Evolutionary conservation across 495 filamentous ascomycete species (phyloP).

Genomic region (Penicillium antarcticum): DNA sequence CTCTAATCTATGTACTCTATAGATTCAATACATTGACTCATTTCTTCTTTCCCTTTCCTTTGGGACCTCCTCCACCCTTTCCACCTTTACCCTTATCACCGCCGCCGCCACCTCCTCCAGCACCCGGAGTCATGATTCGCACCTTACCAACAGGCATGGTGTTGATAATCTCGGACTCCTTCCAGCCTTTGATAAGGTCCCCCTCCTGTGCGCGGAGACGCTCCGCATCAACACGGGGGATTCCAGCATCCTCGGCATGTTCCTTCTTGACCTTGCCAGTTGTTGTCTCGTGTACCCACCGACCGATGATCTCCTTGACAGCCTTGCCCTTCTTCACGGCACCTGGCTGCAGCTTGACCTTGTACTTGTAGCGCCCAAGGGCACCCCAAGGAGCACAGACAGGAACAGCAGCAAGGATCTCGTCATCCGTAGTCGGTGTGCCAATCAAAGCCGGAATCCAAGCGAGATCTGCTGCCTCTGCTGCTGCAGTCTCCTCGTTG

Average conservation of each 20-base stretch:
- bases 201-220: constrained; percentile 77
- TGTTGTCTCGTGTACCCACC: constrained; percentile 61
- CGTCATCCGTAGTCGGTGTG: constrained; percentile 73
- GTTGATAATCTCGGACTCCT: constrained; percentile 78
- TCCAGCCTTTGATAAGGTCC: constrained; percentile 76
- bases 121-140: constrained; percentile 64
- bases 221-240: constrained; percentile 64
- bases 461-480: constrained; percentile 46
- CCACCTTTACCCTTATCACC: constrained; percentile 45
- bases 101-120: constrained; percentile 39
- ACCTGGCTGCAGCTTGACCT: constrained; percentile 89
- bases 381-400: constrained; percentile 89
- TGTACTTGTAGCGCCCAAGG: constrained; percentile 76
- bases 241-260: constrained; percentile 44
- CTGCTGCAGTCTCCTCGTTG: constrained; percentile 49
- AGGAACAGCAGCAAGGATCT: constrained; percentile 84
- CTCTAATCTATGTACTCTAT: constrained; percentile 10
- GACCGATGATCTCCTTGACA: constrained; percentile 77
- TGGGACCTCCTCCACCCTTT: constrained; percentile 41
- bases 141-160: constrained; percentile 82
- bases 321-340: constrained; percentile 91
- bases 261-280: constrained; percentile 48
- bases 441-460: constrained; percentile 75
- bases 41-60: constrained; percentile 39
- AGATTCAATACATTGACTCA: constrained; percentile 5